Evolutionary conservation across 345 rosid genomes (phyloP).

Genomic region (Moricandia moricandioides): DNA sequence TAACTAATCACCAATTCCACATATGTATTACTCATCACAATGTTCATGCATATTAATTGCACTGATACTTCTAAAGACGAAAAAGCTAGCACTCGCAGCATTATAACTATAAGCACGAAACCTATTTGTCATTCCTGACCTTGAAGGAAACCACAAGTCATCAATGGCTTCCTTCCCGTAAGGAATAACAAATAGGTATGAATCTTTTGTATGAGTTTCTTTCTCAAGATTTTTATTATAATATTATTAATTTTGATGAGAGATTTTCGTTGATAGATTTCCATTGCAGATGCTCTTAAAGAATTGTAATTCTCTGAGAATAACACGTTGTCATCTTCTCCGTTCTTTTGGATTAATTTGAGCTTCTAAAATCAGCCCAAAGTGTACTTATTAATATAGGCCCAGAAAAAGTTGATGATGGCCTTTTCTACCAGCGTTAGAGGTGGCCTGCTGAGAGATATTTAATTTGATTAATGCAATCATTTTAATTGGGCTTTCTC

Average conservation of each 20-base stretch:
- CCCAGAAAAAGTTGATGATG: neutral
- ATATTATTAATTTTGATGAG: no score
- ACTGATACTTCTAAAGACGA: neutral
- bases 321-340: neutral
- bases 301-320: no score
- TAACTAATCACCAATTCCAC: neutral
- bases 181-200: no score
- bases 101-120: neutral
- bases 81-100: neutral
- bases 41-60: no score
- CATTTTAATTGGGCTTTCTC: neutral
- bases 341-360: neutral
- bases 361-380: neutral
- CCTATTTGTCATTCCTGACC: neutral
- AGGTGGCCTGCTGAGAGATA: neutral
- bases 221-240: no score
- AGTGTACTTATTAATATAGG: neutral
- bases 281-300: no score
- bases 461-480: neutral
- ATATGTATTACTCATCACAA: neutral
- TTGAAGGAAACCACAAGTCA: neutral
- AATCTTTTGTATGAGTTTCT: no score
- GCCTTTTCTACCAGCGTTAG: slow-evolving; percentile 21
- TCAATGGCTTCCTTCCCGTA: no score
- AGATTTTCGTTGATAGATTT: no score